A percentile compares a stretch with the other conserved stretches of the same genome.
phyloP scores from a whole-genome alignment of 805 yeast genomes.

The Yarrowia sp. region DNA sequence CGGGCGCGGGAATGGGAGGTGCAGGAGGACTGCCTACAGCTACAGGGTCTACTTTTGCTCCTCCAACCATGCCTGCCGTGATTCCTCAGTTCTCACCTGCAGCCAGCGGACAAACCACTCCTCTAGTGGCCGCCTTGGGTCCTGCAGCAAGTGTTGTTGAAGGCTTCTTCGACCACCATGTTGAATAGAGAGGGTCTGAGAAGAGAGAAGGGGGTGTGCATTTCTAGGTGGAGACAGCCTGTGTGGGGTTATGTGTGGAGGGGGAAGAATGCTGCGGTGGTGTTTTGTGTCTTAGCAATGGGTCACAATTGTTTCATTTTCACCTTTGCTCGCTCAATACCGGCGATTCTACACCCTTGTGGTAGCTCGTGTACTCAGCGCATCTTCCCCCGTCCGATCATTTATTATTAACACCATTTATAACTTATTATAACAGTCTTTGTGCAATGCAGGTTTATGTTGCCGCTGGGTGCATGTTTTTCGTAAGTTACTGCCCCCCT shows the following conservation, averaged over 20 bases:
- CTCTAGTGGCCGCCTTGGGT: conserved; percentile 42
- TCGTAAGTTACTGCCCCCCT: not conserved
- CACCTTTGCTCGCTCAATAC: not conserved
- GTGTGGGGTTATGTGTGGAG: not conserved
- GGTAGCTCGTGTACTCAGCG: not conserved
- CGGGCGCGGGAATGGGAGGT: not conserved
- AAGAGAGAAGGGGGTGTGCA: not conserved
- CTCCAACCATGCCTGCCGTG: conserved; percentile 25
- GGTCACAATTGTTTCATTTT: no score
- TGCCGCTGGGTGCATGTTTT: not conserved
- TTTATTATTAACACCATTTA: not conserved
- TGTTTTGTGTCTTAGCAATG: no score
- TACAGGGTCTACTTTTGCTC: not conserved
- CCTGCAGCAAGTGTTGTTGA: conserved; percentile 42
- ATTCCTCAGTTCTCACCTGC: conserved; percentile 25
- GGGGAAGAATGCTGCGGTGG: no score
- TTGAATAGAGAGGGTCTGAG: not conserved
- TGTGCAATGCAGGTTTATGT: not conserved
- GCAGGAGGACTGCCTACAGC: not conserved
- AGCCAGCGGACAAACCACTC: conserved; percentile 37
- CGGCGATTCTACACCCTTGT: no score
- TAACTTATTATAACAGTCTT: conserved; percentile 4
- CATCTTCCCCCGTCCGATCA: conserved; percentile 7
- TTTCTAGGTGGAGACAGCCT: not conserved
- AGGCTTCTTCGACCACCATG: conserved; percentile 22